These are phyloP conservation scores for Penicillium turbatum DNA, from an alignment of 495 filamentous ascomycete genomes.

Conservation along the genomic window DNA sequence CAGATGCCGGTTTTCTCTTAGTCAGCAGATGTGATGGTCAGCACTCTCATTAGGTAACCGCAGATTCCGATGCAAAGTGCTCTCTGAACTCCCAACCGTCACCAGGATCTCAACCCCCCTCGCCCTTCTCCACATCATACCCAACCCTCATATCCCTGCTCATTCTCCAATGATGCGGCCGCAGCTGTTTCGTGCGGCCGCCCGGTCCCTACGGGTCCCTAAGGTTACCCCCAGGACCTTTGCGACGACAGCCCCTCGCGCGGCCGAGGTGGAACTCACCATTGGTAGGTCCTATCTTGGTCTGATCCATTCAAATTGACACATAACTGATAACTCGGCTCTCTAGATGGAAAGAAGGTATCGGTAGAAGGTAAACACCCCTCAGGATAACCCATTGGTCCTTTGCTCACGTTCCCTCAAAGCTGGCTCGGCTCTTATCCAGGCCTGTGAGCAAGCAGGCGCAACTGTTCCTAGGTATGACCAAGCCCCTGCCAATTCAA, in stretches of 20 bases:
- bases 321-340: conserved; percentile 7
- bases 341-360: conserved; percentile 87
- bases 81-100: conserved; percentile 32
- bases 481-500: background rate
- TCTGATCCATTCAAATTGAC: conserved; percentile 20
- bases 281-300: conserved; percentile 60
- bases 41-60: conserved; percentile 26
- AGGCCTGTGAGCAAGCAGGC: conserved; percentile 98
- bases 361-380: conserved; percentile 77
- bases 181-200: conserved; percentile 80
- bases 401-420: conserved; percentile 23
- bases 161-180: conserved; percentile 71
- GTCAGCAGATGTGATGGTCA: conserved; percentile 30
- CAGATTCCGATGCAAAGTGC: conserved; percentile 36
- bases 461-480: conserved; percentile 76
- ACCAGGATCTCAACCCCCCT: conserved; percentile 10
- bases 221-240: conserved; percentile 66
- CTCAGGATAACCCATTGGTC: conserved; percentile 10
- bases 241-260: conserved; percentile 63
- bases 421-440: conserved; percentile 88
- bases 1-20: conserved; percentile 14
- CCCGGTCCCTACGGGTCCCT: conserved; percentile 65
- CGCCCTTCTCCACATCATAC: conserved; percentile 24
- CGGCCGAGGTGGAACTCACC: conserved; percentile 90
- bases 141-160: conserved; percentile 35